Conservation (phyloP, 2,329 filamentous ascomycete genomes). For the Fusarium chlamydosporum region DNA sequence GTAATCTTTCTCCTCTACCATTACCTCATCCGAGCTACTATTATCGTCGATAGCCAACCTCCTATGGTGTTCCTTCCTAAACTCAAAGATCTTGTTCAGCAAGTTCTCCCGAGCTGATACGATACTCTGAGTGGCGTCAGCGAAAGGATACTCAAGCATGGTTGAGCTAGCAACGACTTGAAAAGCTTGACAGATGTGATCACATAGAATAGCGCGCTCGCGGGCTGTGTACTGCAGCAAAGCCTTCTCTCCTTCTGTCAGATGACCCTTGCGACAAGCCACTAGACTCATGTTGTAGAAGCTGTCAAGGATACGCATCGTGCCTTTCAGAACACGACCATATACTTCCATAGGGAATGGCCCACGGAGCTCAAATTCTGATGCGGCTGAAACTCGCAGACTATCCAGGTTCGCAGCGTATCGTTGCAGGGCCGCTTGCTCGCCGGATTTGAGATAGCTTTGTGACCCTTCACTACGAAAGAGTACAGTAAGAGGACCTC, state of each 20-base stretch:
- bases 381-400: constrained; percentile 77
- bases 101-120: constrained; percentile 85
- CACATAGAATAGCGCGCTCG: constrained; percentile 85
- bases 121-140: constrained; percentile 87
- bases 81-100: constrained; percentile 88
- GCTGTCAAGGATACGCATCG: constrained; percentile 86
- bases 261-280: constrained; percentile 81
- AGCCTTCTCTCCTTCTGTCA: constrained; percentile 84
- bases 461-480: constrained; percentile 74
- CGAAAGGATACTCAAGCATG: constrained; percentile 93
- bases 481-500: constrained; percentile 85
- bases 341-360: constrained; percentile 85
- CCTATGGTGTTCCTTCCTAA: constrained; percentile 73
- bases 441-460: constrained; percentile 68
- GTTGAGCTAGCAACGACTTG: constrained; percentile 90
- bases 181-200: constrained; percentile 89
- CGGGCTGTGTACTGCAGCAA: constrained; percentile 82
- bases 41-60: constrained; percentile 50
- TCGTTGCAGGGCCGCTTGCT: constrained; percentile 28
- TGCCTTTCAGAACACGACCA: constrained; percentile 80
- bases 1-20: constrained; percentile 82
- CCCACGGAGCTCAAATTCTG: constrained; percentile 88
- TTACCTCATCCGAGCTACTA: constrained; percentile 28
- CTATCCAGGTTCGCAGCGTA: constrained; percentile 76
- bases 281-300: constrained; percentile 97